Base-by-base conservation (phyloP, 495 filamentous ascomycete genomes). In the Penicillium robsamsonii region DNA sequence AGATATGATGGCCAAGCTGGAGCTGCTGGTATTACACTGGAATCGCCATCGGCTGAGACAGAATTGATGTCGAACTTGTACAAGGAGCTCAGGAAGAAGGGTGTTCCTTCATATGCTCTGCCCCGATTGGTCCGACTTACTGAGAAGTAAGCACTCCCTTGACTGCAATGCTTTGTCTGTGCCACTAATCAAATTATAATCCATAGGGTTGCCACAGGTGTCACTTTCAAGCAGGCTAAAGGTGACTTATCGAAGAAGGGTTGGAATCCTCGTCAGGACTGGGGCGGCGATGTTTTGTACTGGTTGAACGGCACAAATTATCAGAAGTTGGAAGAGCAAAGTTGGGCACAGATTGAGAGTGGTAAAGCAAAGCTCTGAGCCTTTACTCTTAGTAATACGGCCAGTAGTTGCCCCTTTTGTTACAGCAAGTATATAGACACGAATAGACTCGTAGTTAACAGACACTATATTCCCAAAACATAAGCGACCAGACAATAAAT, bases 1-100 rank as follows among this genome's bases (percentile, higher is more conserved):
- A 79, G 77, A 13, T 81, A 81, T 58, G 79, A 81, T 50, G 79
- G 79, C 29, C 74, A 80, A 68, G 79, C 79, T 45, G 79, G 79
- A 38, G 79, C 77, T 20, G 75, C 77, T 46, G 76, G 73, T 1
- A 73, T 81, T 24, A 80, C 79, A 0, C 69, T 81, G 0, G 72
- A 75, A 45, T 70, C 75, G 0, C 49, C 69, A 0, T 47, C 66
- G 1, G 55, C 56, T n/a, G 73, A 76, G 27, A 52, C 51, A 22
- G 57, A 59, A 10, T 70, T 79, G 31, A 77, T 76, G 56, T 55
- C 51, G 3, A 68, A 62, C 4, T 61, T 81, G 4, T 75, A 77
- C 49, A 31, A 29, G 0, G 56, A 68, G 24, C 63, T 81, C n/a
- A 78, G 72, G 58, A 77, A 70, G 58, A 77, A 73, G 48, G 79